A percentile compares a stretch with the other conserved stretches of the same genome.
Evolutionary conservation across 352 stramenopile species (phyloP).

Genomic region (Pythium rhizo-oryzae): DNA sequence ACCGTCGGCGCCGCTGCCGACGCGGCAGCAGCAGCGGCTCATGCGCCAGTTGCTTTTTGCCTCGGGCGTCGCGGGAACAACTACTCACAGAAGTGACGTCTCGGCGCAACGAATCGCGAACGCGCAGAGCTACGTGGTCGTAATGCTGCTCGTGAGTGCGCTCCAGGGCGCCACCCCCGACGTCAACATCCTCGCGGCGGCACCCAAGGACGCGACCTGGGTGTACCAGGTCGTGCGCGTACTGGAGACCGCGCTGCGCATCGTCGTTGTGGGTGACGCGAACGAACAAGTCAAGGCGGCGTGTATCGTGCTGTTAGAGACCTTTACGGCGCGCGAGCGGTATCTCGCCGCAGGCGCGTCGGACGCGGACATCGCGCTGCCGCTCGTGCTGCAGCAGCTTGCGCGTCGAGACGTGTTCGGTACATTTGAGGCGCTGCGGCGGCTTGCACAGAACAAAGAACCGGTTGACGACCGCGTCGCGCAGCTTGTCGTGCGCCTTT

Average conservation of each 20-base stretch:
- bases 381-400: conserved; percentile 35
- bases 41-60: conserved; percentile 56
- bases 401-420: conserved; percentile 23
- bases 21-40: conserved; percentile 28
- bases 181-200: conserved; percentile 35
- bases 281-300: conserved; percentile 37
- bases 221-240: conserved; percentile 38
- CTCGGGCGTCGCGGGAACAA: conserved; percentile 15
- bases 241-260: conserved; percentile 44
- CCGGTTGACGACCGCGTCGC: conserved; percentile 9
- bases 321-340: conserved; percentile 37
- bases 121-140: conserved; percentile 61
- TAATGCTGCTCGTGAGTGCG: conserved; percentile 61
- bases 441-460: not conserved
- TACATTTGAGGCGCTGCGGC: conserved; percentile 24
- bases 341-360: conserved; percentile 27
- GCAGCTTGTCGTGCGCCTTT: conserved; percentile 15
- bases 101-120: conserved; percentile 37
- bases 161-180: conserved; percentile 32
- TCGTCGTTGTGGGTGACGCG: conserved; percentile 30
- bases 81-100: conserved; percentile 4
- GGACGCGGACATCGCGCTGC: conserved; percentile 22
- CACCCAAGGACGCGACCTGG: conserved; percentile 43
- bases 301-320: conserved; percentile 55
- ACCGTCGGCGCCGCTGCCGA: conserved; percentile 31